phyloP scores from a whole-genome alignment of 2,329 filamentous ascomycete genomes.

The Phialemonium atrogriseum region DNA sequence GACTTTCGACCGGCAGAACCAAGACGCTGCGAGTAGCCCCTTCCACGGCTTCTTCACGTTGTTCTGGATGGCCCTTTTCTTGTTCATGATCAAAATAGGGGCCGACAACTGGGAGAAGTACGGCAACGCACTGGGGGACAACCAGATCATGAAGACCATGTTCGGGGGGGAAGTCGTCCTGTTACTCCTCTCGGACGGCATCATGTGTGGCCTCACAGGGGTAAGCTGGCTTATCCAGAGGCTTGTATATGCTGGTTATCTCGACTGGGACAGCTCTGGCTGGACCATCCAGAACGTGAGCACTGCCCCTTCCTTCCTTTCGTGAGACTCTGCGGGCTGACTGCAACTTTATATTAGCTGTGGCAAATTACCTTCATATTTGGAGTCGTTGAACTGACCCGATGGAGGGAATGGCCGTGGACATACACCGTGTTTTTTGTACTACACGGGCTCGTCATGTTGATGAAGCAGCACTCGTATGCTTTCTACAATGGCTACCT shows the following conservation, averaged over 20 bases:
- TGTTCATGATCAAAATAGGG: constrained; percentile 59
- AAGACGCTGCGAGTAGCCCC: constrained; percentile 53
- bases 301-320: constrained; percentile 2
- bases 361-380: constrained; percentile 63
- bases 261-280: constrained; percentile 60
- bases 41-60: constrained; percentile 76
- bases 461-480: constrained; percentile 82
- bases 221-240: constrained; percentile 60
- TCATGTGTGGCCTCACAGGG: constrained; percentile 58
- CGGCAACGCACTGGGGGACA: constrained; percentile 60
- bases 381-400: constrained; percentile 55
- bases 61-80: constrained; percentile 63
- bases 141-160: constrained; percentile 67
- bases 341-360: constrained; percentile 28
- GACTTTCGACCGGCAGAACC: constrained; percentile 66
- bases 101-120: constrained; percentile 60
- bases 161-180: constrained; percentile 43
- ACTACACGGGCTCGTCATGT: constrained; percentile 63
- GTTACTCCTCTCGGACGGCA: constrained; percentile 54
- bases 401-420: constrained; percentile 72
- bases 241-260: constrained; percentile 45
- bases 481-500: constrained; percentile 71
- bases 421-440: constrained; percentile 74
- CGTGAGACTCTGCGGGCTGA: not conserved
- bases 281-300: constrained; percentile 66